Evolutionary conservation across 139 green algal genomes (phyloP), one percentile per base, ranked within the genome.

Genomic region (Yamagishiella unicocca): DNA sequence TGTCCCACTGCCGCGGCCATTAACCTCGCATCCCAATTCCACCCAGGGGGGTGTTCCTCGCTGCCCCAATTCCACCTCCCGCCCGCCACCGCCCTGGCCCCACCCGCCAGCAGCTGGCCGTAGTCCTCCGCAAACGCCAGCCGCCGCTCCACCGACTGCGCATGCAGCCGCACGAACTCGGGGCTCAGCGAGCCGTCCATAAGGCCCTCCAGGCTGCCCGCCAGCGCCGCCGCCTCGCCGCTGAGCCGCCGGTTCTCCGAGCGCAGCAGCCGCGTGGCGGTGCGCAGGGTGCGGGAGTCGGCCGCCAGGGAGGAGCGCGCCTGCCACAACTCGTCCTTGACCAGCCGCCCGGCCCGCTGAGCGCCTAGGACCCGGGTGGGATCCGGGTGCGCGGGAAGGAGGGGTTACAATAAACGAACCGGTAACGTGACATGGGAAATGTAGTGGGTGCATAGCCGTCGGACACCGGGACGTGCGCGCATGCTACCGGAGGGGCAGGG

Each of bases 201-300:
- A 40, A 85, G 31, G 2, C 61, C 43, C 79, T 85, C 79, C n/a
- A 85, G 22, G 55, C 58, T 75, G 58, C 19, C n/a, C 4, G 42
- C 33, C 79, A 85, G 79, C 43, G 62, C 79, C 19, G 42, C 79
- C 42, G 37, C 33, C 62, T 76, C 61, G n/a, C 29, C 38, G 33
- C 53, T 61, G 40, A 74, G 33, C 35, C 78, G 61, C 14, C 78
- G 58, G 55, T 85, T 85, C 58, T 85, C 78, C 12, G 79, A 25
- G 3, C 79, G 79, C 61, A 76, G 62, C 62, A 66, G n/a, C 42
- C 79, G 61, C 8, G 79, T 62, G 42, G 43, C 62, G 62, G 62
- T 25, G 42, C 79, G 79, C 62, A 73, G 62, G 21, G 19, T 71
- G 12, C 79, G 79, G 9, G 62, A n/a, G 62, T 85, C 79, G 3